A percentile compares a stretch with the other conserved stretches of the same genome.
phyloP scores from a whole-genome alignment of 2,329 filamentous ascomycete genomes.

The Hansfordia pulvinata region DNA sequence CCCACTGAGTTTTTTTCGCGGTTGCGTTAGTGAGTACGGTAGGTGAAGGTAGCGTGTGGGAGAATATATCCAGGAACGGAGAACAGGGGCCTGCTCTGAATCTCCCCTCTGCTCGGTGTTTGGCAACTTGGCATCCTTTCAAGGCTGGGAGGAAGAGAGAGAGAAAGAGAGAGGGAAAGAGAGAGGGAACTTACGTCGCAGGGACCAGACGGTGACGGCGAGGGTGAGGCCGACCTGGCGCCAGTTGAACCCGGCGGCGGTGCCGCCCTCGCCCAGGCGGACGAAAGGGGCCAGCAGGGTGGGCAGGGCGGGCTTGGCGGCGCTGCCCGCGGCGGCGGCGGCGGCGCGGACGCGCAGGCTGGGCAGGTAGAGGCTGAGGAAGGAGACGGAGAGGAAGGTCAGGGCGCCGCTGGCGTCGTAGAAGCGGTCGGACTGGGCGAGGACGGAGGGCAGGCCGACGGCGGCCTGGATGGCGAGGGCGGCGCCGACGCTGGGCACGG shows the following conservation, averaged over 20 bases:
- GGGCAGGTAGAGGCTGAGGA: slow-evolving; percentile 47
- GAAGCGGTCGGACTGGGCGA: slow-evolving; percentile 48
- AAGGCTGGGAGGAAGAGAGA: slow-evolving; percentile 1
- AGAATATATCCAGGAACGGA: too few relatives aligned
- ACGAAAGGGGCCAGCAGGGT: slow-evolving; percentile 29
- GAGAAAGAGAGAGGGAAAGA: neutral
- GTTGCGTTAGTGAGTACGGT: slow-evolving; percentile 1
- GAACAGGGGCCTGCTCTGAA: too few relatives aligned
- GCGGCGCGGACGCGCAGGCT: slow-evolving; percentile 39
- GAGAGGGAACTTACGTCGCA: slow-evolving; percentile 32
- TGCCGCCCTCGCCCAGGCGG: too few relatives aligned
- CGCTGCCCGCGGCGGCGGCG: slow-evolving; percentile 20
- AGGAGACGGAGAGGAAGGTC: slow-evolving; percentile 52
- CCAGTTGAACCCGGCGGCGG: slow-evolving; percentile 41
- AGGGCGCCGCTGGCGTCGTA: slow-evolving; percentile 55
- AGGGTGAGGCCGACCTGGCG: slow-evolving; percentile 29
- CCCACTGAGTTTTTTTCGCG: slow-evolving; percentile 32
- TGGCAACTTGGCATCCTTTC: too few relatives aligned
- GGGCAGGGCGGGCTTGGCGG: slow-evolving; percentile 26
- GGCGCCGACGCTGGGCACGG: too few relatives aligned
- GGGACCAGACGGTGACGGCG: slow-evolving; percentile 40
- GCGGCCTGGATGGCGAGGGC: too few relatives aligned
- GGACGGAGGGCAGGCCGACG: slow-evolving; percentile 48
- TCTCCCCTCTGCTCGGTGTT: too few relatives aligned
- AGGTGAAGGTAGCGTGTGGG: neutral